Base-by-base conservation (phyloP, 352 stramenopile genomes). In the Blastocystis sp. region DNA sequence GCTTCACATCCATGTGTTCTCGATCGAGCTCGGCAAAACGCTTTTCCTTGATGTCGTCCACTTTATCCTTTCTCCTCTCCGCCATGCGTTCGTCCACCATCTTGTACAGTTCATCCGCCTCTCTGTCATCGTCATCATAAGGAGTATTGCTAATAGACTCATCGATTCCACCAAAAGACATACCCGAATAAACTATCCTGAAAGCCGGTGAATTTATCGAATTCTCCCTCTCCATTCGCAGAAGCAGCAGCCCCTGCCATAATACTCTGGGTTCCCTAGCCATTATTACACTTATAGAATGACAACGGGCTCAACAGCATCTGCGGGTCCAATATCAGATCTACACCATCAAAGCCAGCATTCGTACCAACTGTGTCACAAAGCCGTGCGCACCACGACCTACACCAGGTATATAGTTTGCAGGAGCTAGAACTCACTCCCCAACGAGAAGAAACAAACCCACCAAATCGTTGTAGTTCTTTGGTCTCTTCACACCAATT, bases 91-190 rank as follows among this genome's bases (percentile, higher is more conserved):
- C 91, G 89, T 97, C 95, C 94, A 99, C 97, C 74, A 94, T 92
- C 89, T 98, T 95, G 89, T 98, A 99, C 28, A 98, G 94, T 69
- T 93, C 91, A 90, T 99, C 96, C 3, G 96, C 96, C 90, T 98
- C 95, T 45, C 93, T 91, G 91, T 99, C 96, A 76, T 98, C 96
- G 69, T 97, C 91, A 87, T 98, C 96, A 90, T 98, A 98, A 67
- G 93, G 93, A 41, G 92, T 93, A 89, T 97, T 92, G 84, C 96
- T 92, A 89, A n/a, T n/a, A n/a, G n/a, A n/a, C 96, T 96, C 53
- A 97, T 86, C n/a, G 92, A 92, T 45, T 89, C 5, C 23, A 14
- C 7, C 7, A 53, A 14, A 7, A 34, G 40, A 62, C 41, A 9
- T 88, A 88, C 10, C 70, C 70, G 48, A 60, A 89, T 19, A 70